phyloP scores from a whole-genome alignment of 169 alveolate genomes.

The Cryptosporidium bovis region DNA sequence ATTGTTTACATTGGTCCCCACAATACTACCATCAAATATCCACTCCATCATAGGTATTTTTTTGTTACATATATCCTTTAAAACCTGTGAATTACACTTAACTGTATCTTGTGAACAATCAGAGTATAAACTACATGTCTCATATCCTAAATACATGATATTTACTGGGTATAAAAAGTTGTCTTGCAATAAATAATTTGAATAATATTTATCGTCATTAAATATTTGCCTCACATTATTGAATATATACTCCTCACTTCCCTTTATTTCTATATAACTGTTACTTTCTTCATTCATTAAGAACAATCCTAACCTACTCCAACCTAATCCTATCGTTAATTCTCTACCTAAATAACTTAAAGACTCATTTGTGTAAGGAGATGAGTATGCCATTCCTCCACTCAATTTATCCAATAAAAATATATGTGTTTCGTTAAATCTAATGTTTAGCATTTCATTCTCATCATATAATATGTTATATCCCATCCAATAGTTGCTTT shows the following conservation, averaged over 20 bases:
- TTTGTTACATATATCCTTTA: constrained; percentile 19
- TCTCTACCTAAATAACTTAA: constrained; percentile 8
- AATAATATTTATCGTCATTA: neutral
- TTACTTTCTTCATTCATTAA: neutral
- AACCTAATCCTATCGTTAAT: constrained; percentile 15
- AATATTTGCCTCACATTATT: constrained; percentile 1
- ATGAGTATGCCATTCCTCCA: constrained; percentile 1
- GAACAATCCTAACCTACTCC: constrained; percentile 62
- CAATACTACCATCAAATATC: neutral
- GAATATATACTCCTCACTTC: constrained; percentile 9
- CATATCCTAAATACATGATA: constrained; percentile 27
- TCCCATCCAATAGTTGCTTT: constrained; percentile 22
- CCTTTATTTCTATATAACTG: constrained; percentile 31
- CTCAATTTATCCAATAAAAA: neutral
- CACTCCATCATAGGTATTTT: constrained; percentile 25
- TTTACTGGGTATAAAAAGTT: constrained; percentile 27
- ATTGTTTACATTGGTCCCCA: constrained; percentile 30
- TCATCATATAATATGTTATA: constrained; percentile 8
- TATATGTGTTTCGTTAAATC: constrained; percentile 16
- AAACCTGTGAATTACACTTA: constrained; percentile 21
- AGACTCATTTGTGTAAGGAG: constrained; percentile 26
- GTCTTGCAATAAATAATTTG: constrained; percentile 5
- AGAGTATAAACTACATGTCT: constrained; percentile 26
- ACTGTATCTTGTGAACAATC: constrained; percentile 21
- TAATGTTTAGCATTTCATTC: neutral